Evolutionary conservation across 129 eudicot genomes (phyloP).

Genomic region (Flaveria robusta): DNA sequence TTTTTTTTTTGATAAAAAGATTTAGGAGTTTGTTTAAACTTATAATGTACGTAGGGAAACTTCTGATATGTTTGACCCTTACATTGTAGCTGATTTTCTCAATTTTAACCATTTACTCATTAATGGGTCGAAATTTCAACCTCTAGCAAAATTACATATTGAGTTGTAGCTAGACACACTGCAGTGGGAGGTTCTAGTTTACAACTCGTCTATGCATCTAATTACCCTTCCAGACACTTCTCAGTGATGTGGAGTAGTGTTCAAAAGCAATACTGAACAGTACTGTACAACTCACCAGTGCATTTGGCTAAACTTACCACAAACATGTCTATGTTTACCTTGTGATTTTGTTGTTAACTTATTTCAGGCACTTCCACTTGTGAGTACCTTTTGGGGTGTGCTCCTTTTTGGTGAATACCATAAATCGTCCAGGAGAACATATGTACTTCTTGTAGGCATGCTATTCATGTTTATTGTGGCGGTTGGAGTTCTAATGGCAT

Average conservation of each 20-base stretch:
- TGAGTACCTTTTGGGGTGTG: conserved; percentile 92
- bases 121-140: neutral
- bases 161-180: conserved; percentile 10
- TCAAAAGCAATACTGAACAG: conserved; percentile 6
- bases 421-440: conserved; percentile 76
- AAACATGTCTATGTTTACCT: conserved; percentile 5
- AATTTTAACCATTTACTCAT: neutral
- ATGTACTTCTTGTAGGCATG: conserved; percentile 63
- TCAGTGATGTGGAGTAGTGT: neutral
- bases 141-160: conserved; percentile 12
- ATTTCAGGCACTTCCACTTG: conserved; percentile 85
- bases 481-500: conserved; percentile 85
- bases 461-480: conserved; percentile 75
- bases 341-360: conserved; percentile 22
- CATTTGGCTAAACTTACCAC: neutral
- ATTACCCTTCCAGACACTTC: conserved; percentile 14
- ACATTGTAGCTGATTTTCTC: neutral
- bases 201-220: conserved; percentile 19
- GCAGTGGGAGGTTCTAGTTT: conserved; percentile 20
- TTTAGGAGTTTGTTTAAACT: no score
- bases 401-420: conserved; percentile 84
- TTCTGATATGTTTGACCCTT: neutral
- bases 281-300: conserved; percentile 22
- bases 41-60: no score
- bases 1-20: no score